A percentile compares a stretch with the other conserved stretches of the same genome.
Conservation (phyloP, 2,329 filamentous ascomycete genomes). For the Chaetomiaceae sp. region DNA sequence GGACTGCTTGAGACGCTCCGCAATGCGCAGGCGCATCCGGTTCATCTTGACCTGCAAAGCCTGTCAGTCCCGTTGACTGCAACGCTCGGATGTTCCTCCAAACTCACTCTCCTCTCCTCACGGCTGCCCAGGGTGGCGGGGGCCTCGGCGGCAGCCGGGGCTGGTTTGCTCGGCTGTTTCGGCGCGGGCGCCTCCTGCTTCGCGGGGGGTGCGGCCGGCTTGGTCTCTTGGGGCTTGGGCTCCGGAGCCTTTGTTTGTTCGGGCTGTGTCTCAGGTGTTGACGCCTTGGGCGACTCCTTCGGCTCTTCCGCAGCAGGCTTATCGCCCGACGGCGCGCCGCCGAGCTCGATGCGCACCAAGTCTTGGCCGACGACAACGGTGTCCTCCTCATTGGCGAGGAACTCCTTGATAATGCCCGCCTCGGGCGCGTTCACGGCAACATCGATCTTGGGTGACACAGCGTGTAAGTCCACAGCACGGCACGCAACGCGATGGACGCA, state of each 20-base stretch:
- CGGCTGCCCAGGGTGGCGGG: constrained; percentile 59
- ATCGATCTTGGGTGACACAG: constrained; percentile 63
- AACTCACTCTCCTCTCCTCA: constrained; percentile 77
- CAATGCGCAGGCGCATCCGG: constrained; percentile 95
- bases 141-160: constrained; percentile 34
- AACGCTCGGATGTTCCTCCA: not conserved
- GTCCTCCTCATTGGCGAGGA: constrained; percentile 88
- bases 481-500: not conserved
- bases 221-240: constrained; percentile 34
- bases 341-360: constrained; percentile 78
- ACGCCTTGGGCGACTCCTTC: constrained; percentile 39
- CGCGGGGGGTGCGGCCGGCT: constrained; percentile 32
- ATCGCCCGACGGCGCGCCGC: constrained; percentile 54
- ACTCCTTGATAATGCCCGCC: constrained; percentile 85
- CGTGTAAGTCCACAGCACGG: not conserved
- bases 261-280: constrained; percentile 31
- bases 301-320: constrained; percentile 45
- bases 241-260: constrained; percentile 40
- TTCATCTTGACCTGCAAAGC: constrained; percentile 89
- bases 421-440: constrained; percentile 93
- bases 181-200: constrained; percentile 30
- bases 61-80: not conserved
- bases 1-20: constrained; percentile 96
- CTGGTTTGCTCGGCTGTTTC: constrained; percentile 26
- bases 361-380: constrained; percentile 94